These are phyloP conservation scores for Pyrus hybrid DNA, from an alignment of 331 rosid species.

Conservation along the genomic window DNA sequence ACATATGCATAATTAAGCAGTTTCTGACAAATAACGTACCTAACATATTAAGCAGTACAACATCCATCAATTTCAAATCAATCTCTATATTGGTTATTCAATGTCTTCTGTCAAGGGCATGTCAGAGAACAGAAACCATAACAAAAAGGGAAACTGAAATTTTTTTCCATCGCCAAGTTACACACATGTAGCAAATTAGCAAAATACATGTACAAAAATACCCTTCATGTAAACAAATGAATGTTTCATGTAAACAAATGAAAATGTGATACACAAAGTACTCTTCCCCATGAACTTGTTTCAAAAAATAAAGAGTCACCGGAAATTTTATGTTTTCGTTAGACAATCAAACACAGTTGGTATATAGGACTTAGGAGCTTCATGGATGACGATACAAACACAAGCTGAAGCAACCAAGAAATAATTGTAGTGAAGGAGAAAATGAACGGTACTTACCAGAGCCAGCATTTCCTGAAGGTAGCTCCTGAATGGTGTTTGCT, in stretches of 20 bases:
- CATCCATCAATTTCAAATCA: background rate
- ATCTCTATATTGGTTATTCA: background rate
- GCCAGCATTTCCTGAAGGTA: slow-evolving; percentile 89
- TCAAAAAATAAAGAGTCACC: background rate
- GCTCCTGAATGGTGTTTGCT: slow-evolving; percentile 93
- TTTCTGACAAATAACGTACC: background rate
- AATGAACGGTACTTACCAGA: slow-evolving; percentile 38
- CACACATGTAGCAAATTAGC: background rate
- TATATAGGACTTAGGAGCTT: background rate
- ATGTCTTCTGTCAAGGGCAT: background rate
- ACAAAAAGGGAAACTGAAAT: background rate
- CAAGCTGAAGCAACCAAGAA: background rate
- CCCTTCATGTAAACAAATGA: background rate
- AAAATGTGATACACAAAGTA: background rate
- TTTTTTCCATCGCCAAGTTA: background rate
- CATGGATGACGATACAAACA: background rate
- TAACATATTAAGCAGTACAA: background rate
- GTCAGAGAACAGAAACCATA: background rate
- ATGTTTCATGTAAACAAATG: background rate
- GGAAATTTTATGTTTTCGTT: background rate
- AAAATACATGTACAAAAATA: background rate
- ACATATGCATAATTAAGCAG: background rate
- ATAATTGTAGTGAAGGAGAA: background rate
- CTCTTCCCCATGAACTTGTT: background rate
- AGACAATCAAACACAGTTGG: background rate